Base-by-base conservation (phyloP, 2,329 filamentous ascomycete species). In the Emergomyces orientalis region DNA sequence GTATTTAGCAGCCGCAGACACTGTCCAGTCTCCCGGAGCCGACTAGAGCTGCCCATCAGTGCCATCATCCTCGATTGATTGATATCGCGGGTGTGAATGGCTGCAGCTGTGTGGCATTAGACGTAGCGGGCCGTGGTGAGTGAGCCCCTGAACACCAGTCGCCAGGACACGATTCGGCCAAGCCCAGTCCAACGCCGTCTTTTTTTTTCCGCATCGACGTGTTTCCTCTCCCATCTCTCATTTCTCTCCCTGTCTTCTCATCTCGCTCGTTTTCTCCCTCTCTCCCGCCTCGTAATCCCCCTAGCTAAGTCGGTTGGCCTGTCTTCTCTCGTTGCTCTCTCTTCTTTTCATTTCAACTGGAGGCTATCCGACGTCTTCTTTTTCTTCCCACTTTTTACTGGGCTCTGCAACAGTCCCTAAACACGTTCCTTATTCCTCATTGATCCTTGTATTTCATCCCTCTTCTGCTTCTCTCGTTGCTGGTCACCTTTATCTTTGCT, bases 251-350 rank as follows among this genome's bases (percentile, higher is more conserved):
- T 59, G 43, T 57, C 60, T 61, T 61, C 56, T 57, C 64, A 63
- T 65, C 58, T 65, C 65, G 54, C 45, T 62, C 62, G 47, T 14
- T 37, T 19, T 19, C 30, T 58, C 11, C 61, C 58, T 60, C 59
- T 63, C n/a, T n/a, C n/a, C n/a, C n/a, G n/a, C n/a, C n/a, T n/a
- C n/a, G n/a, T n/a, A n/a, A n/a, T n/a, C n/a, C 59, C 41, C 51
- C 37, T 45, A 56, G 59, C n/a, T 39, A 34, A 47, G 56, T 62
- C 32, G 45, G 61, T 22, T 55, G 19, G 62, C 60, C 62, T 34
- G 41, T 59, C 41, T 30, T 32, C 25, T 47, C 39, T 32, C 17
- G 47, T 47, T n/a, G 25, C 30, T 37, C 19, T 32, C 34, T n/a
- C 34, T 61, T 47, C 41, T 55, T 60, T 51, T n/a, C 54, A 47